Percentiles rank a stretch among this genome's conserved stretches.
phyloP scores from a whole-genome alignment of 2,329 filamentous ascomycete species.

The Alternaria angustiovoidea region DNA sequence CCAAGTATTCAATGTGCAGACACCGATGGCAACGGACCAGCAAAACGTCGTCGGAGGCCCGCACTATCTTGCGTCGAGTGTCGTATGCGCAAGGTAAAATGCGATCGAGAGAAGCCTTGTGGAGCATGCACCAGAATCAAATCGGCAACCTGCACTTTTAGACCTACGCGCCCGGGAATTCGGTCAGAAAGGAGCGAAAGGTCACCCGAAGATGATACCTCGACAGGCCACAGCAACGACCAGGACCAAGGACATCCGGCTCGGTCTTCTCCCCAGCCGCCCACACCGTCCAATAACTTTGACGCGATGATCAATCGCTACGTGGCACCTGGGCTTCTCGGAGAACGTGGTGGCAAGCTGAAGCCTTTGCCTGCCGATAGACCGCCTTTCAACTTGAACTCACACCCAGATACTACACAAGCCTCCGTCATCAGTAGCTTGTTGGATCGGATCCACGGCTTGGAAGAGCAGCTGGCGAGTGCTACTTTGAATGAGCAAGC shows the following conservation, averaged over 20 bases:
- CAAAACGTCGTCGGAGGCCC: constrained; percentile 35
- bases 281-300: constrained; percentile 16
- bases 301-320: constrained; percentile 24
- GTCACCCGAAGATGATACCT: neutral
- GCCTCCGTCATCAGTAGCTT: constrained; percentile 12
- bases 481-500: neutral
- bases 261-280: constrained; percentile 1
- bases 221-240: neutral
- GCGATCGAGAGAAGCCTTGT: constrained; percentile 35
- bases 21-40: constrained; percentile 27
- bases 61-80: constrained; percentile 43
- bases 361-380: constrained; percentile 5
- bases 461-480: constrained; percentile 13
- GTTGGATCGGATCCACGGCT: constrained; percentile 7
- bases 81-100: constrained; percentile 42
- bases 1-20: constrained; percentile 16
- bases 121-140: constrained; percentile 14
- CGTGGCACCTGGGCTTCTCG: constrained; percentile 24
- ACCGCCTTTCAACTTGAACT: constrained; percentile 5
- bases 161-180: constrained; percentile 16
- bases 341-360: constrained; percentile 16
- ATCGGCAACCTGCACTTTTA: constrained; percentile 38
- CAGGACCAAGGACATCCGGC: neutral
- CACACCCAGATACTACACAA: neutral
- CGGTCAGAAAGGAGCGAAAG: neutral